phyloP scores from a whole-genome alignment of 257 asterid genomes.

The Echites panduratus region DNA sequence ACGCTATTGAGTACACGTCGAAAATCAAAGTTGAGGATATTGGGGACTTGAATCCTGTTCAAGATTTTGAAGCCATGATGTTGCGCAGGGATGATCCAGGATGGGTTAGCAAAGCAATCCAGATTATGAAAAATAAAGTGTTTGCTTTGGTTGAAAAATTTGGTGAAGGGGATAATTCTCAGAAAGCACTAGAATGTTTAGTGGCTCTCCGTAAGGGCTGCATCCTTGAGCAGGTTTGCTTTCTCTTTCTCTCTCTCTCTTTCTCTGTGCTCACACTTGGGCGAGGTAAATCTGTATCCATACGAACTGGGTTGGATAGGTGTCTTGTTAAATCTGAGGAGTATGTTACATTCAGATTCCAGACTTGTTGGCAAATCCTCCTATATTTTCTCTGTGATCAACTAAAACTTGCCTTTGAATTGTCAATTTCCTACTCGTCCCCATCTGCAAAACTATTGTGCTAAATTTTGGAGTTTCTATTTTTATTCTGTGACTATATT shows the following conservation, averaged over 20 bases:
- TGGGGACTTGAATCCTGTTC: constrained; percentile 65
- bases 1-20: constrained; percentile 44
- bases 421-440: not conserved
- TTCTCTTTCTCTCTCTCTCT: not conserved
- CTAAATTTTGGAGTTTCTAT: not conserved
- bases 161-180: constrained; percentile 47
- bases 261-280: not conserved
- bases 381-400: not conserved
- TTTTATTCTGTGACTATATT: not conserved
- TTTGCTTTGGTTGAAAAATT: constrained; percentile 61
- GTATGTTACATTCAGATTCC: not conserved
- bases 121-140: constrained; percentile 61
- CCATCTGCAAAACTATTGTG: not conserved
- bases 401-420: not conserved
- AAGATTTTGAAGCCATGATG: constrained; percentile 84
- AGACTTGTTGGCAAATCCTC: not conserved
- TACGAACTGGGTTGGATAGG: not conserved
- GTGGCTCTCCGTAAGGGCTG: constrained; percentile 82
- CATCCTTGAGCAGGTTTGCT: constrained; percentile 72
- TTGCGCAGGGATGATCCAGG: constrained; percentile 80
- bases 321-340: not conserved
- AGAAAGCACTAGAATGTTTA: constrained; percentile 60
- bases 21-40: constrained; percentile 49
- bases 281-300: not conserved
- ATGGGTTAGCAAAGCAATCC: constrained; percentile 74